Percentiles rank a stretch among this genome's conserved stretches.
Conservation (phyloP, 1,284 basidiomycete species). For the Golubevia pallescens region DNA sequence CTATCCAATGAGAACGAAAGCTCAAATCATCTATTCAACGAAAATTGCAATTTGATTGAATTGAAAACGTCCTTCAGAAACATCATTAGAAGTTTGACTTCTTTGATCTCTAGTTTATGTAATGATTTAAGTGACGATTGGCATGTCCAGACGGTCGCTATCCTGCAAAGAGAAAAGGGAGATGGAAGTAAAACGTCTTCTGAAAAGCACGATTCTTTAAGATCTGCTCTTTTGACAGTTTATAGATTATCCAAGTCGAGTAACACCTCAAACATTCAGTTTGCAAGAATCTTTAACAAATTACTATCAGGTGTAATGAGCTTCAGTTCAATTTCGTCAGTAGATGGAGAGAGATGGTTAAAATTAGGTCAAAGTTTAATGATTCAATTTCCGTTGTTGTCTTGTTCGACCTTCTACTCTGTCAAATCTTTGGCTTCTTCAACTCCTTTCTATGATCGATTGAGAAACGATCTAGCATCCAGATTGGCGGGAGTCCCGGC, state of each 20-base stretch:
- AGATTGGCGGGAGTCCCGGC: constrained; percentile 75
- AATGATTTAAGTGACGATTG: constrained; percentile 22
- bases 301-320: constrained; percentile 43
- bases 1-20: no score
- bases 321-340: constrained; percentile 35
- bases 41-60: no score
- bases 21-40: no score
- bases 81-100: constrained; percentile 10
- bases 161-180: constrained; percentile 18
- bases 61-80: no score
- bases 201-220: no score
- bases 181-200: constrained; percentile 2
- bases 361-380: constrained; percentile 28
- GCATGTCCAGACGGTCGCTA: constrained; percentile 22
- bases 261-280: constrained; percentile 15
- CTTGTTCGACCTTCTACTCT: constrained; percentile 25
- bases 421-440: constrained; percentile 27
- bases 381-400: constrained; percentile 18
- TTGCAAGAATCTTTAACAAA: constrained; percentile 43
- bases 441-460: constrained; percentile 74
- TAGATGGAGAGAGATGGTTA: constrained; percentile 46
- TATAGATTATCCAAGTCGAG: not conserved
- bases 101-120: constrained; percentile 24
- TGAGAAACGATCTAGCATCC: constrained; percentile 87
- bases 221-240: no score